phyloP scores from a whole-genome alignment of 176 grass and related monocot genomes.

The Triticum turgidum region DNA sequence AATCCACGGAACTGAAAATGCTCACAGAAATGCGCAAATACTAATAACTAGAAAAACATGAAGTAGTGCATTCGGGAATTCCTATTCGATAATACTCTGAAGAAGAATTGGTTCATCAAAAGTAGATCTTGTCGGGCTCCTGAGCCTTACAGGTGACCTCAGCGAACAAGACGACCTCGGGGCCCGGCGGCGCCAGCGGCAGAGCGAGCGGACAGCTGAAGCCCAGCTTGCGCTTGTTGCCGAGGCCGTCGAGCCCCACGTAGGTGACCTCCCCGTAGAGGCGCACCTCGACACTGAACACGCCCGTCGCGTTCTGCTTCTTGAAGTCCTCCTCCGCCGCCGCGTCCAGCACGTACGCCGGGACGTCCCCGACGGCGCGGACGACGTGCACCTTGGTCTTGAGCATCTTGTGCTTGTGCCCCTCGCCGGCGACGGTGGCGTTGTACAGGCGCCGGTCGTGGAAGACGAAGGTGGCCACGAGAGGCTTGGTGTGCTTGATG shows the following conservation, averaged over 20 bases:
- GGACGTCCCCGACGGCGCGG: neutral
- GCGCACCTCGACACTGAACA: slow-evolving; percentile 22
- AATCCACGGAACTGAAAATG: neutral
- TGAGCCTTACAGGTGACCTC: neutral
- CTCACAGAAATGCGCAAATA: neutral
- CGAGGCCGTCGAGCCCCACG: neutral
- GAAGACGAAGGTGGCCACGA: slow-evolving; percentile 24
- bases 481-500: neutral
- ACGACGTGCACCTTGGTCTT: neutral
- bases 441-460: slow-evolving; percentile 5
- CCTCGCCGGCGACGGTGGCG: neutral
- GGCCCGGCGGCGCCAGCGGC: slow-evolving; percentile 6
- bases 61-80: neutral
- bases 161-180: slow-evolving; percentile 10
- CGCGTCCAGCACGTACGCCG: neutral
- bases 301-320: slow-evolving; percentile 17
- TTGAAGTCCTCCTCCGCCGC: neutral
- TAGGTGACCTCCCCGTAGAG: slow-evolving; percentile 1
- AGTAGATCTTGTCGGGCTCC: neutral
- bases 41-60: neutral
- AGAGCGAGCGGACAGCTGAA: neutral
- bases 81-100: neutral
- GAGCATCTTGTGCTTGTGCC: neutral
- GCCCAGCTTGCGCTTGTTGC: neutral
- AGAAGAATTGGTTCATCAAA: neutral